A percentile compares a stretch with the other conserved stretches of the same genome.
Evolutionary conservation across 179 eudicot genomes (phyloP).

Genomic region (Heliamphora pulchella): DNA sequence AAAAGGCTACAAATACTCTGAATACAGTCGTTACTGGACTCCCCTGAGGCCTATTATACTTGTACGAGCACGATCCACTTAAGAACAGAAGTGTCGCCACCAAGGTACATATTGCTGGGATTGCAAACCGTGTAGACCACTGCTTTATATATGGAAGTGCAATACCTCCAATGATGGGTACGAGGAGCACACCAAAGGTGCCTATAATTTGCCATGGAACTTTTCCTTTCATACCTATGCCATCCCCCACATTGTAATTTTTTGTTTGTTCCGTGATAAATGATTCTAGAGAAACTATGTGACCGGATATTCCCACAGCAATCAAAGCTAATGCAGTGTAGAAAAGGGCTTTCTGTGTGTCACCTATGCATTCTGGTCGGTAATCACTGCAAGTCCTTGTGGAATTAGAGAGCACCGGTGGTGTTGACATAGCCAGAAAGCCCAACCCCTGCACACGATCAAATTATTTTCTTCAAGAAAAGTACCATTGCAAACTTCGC

Average conservation of each 20-base stretch:
- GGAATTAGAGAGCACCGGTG: slow-evolving; percentile 29
- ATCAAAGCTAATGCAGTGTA: slow-evolving; percentile 30
- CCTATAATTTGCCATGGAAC: slow-evolving; percentile 12
- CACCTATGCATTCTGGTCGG: slow-evolving; percentile 39
- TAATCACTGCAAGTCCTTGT: slow-evolving; percentile 32
- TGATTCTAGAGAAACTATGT: slow-evolving; percentile 18
- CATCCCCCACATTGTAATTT: background rate
- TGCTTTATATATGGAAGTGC: slow-evolving; percentile 38
- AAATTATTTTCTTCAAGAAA: background rate
- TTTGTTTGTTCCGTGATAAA: slow-evolving; percentile 23
- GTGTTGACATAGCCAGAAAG: slow-evolving; percentile 43
- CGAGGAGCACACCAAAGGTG: slow-evolving; percentile 13
- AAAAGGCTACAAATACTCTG: slow-evolving; percentile 38
- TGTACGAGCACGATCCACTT: slow-evolving; percentile 22
- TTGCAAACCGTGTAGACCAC: slow-evolving; percentile 44
- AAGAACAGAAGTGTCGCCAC: slow-evolving; percentile 28
- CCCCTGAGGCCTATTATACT: slow-evolving; percentile 24
- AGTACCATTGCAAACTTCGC: background rate
- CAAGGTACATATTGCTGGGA: slow-evolving; percentile 33
- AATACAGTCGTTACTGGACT: slow-evolving; percentile 39
- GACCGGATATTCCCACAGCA: slow-evolving; percentile 35
- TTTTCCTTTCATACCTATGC: background rate
- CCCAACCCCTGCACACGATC: slow-evolving; percentile 38
- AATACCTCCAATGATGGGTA: slow-evolving; percentile 25
- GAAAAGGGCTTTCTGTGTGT: slow-evolving; percentile 32